Conservation (phyloP, 768 basidiomycete species). For the Clavulina sp. region DNA sequence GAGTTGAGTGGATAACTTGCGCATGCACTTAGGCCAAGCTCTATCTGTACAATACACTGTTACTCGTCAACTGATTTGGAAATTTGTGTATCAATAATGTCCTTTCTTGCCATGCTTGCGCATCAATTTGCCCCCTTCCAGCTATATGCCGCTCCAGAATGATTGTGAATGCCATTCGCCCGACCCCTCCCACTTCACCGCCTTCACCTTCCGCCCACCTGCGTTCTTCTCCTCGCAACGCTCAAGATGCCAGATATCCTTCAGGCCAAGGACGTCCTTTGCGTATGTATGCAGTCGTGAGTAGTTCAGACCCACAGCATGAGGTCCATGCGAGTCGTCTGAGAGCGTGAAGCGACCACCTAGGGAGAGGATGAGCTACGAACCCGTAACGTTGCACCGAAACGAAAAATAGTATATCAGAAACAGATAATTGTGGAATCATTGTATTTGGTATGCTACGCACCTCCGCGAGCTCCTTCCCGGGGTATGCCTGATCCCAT, state of each 20-base stretch:
- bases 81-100: too few species aligned
- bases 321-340: slow-evolving; percentile 90
- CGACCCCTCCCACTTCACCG: slow-evolving; percentile 6
- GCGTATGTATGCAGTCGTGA: slow-evolving; percentile 46
- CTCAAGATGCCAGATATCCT: slow-evolving; percentile 24
- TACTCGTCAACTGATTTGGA: too few species aligned
- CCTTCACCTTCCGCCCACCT: slow-evolving; percentile 12
- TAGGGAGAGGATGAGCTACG: slow-evolving; percentile 48
- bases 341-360: slow-evolving; percentile 72
- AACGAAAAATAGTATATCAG: neutral
- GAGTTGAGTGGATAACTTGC: too few species aligned
- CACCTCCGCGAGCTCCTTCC: slow-evolving; percentile 56
- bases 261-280: slow-evolving; percentile 31
- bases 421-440: slow-evolving; percentile 1
- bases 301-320: slow-evolving; percentile 80
- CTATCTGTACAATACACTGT: too few species aligned
- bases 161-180: too few species aligned
- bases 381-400: neutral
- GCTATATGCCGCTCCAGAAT: too few species aligned
- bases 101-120: too few species aligned
- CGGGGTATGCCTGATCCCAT: slow-evolving; percentile 78
- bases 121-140: too few species aligned
- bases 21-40: too few species aligned
- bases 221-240: slow-evolving; percentile 4
- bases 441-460: slow-evolving; percentile 14